Conservation (phyloP, 352 stramenopile species). For the Phytophthora cajani region DNA sequence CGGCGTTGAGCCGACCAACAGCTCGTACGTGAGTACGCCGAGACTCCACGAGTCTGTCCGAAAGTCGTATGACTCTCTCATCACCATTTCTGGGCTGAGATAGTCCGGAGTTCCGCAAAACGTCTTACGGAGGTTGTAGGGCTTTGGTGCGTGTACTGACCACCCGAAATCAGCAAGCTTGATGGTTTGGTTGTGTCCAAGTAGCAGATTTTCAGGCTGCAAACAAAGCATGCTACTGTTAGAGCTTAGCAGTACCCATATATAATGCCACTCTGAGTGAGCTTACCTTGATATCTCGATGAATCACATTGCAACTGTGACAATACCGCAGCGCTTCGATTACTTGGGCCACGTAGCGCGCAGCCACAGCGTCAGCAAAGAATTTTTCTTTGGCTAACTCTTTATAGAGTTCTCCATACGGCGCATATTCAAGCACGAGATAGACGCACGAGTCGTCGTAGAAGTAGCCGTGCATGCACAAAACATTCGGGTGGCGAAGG, state of each 20-base stretch:
- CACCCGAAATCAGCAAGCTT: slow-evolving; percentile 91
- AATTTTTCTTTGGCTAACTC: slow-evolving; percentile 60
- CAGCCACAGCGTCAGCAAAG: slow-evolving; percentile 62
- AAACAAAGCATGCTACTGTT: slow-evolving; percentile 7
- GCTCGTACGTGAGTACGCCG: slow-evolving; percentile 83
- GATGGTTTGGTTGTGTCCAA: slow-evolving; percentile 76
- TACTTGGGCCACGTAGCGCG: slow-evolving; percentile 81
- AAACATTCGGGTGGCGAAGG: slow-evolving; percentile 77
- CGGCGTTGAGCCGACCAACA: slow-evolving; percentile 78
- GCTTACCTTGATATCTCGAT: slow-evolving; percentile 89
- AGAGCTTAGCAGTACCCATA: background rate
- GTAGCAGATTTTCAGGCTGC: slow-evolving; percentile 85
- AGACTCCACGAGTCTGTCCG: slow-evolving; percentile 85
- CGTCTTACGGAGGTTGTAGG: slow-evolving; percentile 63
- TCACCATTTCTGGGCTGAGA: slow-evolving; percentile 83
- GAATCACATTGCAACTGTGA: slow-evolving; percentile 83
- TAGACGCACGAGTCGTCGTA: slow-evolving; percentile 86
- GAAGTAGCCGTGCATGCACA: slow-evolving; percentile 85
- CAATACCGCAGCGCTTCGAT: slow-evolving; percentile 79
- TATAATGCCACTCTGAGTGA: background rate
- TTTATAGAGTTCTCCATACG: slow-evolving; percentile 86
- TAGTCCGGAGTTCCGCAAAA: slow-evolving; percentile 90
- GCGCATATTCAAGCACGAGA: slow-evolving; percentile 85
- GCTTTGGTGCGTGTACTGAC: slow-evolving; percentile 79
- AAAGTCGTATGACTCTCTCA: slow-evolving; percentile 69